Evolutionary conservation across 108 stramenopile species (phyloP).

Genomic region (Pseudonitzschia multistriata): DNA sequence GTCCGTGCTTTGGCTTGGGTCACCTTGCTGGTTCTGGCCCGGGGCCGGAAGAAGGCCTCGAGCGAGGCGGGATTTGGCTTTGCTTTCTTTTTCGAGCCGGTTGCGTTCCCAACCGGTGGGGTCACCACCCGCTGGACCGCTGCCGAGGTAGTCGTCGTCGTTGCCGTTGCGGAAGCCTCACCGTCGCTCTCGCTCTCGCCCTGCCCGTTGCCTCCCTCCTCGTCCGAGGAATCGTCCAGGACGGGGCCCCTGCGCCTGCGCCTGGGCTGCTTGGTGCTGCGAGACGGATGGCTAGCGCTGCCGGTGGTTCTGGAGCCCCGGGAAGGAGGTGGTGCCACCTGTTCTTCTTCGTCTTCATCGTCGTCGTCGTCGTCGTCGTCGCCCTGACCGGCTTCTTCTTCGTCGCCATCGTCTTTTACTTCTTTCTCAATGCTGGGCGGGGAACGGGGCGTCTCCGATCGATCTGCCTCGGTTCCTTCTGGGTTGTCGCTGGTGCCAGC

Average conservation of each 20-base stretch:
- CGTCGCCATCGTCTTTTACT: not conserved
- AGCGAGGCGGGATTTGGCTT: too few species aligned
- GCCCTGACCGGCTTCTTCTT: not conserved
- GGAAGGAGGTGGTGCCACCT: too few species aligned
- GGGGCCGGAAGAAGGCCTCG: too few species aligned
- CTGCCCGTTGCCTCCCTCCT: not conserved
- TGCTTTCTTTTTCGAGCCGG: not conserved
- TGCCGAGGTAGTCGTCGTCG: not conserved
- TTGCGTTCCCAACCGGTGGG: not conserved
- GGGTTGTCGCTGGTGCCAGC: not conserved
- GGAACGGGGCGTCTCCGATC: too few species aligned
- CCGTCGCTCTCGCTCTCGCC: not conserved
- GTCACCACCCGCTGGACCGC: conserved; percentile 7
- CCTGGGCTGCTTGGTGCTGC: not conserved
- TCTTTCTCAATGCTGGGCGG: too few species aligned
- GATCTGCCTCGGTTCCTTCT: not conserved
- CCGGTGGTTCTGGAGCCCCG: too few species aligned
- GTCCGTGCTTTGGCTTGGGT: too few species aligned
- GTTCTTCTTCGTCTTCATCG: not conserved
- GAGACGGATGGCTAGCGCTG: not conserved
- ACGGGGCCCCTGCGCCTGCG: not conserved
- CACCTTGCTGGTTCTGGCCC: not conserved
- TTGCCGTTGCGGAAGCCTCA: not conserved
- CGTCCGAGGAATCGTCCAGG: not conserved
- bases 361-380: conserved; percentile 5